Conservation (phyloP, 345 rosid genomes). For the Bruguiera parviflora region DNA sequence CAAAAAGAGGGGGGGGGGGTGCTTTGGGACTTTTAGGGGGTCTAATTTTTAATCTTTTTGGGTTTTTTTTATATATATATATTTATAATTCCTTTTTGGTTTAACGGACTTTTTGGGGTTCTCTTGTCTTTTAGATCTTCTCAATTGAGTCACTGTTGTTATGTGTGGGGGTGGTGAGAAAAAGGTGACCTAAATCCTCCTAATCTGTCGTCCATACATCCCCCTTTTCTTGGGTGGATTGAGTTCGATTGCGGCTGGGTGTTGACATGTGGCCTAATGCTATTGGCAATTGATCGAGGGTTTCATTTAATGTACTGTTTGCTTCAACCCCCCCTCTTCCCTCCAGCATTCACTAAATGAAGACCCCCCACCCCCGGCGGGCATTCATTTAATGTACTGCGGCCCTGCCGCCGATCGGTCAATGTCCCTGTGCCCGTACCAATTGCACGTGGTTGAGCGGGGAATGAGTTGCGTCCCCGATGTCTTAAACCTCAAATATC, state of each 20-base stretch:
- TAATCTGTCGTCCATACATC: constrained; percentile 32
- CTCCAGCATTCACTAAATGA: no score
- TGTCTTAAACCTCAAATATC: no score
- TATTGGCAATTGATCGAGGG: no score
- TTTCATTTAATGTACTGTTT: constrained; percentile 41
- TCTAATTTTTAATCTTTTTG: no score
- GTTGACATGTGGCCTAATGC: constrained; percentile 32
- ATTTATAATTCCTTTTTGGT: neutral
- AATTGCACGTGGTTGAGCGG: no score
- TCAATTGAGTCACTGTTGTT: neutral
- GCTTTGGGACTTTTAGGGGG: no score
- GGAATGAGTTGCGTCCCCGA: no score
- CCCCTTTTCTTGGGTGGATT: constrained; percentile 18
- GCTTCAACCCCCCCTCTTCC: constrained; percentile 5
- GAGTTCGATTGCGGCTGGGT: neutral
- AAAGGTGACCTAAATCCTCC: constrained; percentile 63
- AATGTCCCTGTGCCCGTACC: no score
- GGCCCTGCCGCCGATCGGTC: neutral
- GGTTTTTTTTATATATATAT: no score
- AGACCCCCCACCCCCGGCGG: no score
- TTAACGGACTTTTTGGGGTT: neutral
- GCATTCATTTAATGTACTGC: constrained; percentile 42
- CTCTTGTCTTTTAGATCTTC: neutral
- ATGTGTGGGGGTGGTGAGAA: constrained; percentile 27
- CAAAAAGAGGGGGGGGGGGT: no score